Percentiles rank a stretch among this genome's conserved stretches.
Conservation (phyloP, 495 filamentous ascomycete species). For the Usnea hakonensis region DNA sequence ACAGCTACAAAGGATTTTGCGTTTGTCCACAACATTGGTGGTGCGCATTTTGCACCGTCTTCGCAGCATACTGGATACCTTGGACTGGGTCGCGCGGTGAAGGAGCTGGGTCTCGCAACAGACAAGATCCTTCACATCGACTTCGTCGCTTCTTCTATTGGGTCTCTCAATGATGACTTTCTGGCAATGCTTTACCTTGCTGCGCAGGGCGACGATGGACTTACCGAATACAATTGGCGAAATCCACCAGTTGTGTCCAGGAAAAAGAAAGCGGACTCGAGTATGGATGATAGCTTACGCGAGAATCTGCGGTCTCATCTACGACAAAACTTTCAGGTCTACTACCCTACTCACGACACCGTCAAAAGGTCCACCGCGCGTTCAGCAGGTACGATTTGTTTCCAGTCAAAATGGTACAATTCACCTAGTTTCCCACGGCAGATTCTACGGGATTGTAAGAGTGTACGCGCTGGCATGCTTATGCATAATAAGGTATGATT, state of each 20-base stretch:
- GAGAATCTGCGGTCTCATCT: conserved; percentile 31
- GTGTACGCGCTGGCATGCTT: conserved; percentile 55
- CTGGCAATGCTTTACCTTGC: conserved; percentile 67
- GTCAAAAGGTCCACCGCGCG: conserved; percentile 52
- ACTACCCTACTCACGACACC: conserved; percentile 74
- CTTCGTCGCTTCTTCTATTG: conserved; percentile 68
- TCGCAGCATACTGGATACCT: conserved; percentile 61
- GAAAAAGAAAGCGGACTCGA: conserved; percentile 21
- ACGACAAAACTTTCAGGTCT: conserved; percentile 56
- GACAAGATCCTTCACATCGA: conserved; percentile 47
- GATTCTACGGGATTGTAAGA: conserved; percentile 69
- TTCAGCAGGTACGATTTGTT: conserved; percentile 73
- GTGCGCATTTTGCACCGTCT: conserved; percentile 42
- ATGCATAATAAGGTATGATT: conserved; percentile 73
- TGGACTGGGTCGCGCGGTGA: conserved; percentile 57
- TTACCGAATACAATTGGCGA: conserved; percentile 48
- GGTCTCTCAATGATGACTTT: conserved; percentile 60
- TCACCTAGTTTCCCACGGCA: conserved; percentile 55
- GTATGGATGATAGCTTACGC: conserved; percentile 13
- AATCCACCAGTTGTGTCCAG: conserved; percentile 27
- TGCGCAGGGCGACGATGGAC: conserved; percentile 57
- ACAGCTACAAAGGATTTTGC: conserved; percentile 53
- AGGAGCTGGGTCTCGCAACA: conserved; percentile 45
- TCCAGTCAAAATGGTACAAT: conserved; percentile 61
- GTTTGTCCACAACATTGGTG: conserved; percentile 78